Base-by-base conservation (phyloP, 306 rosid genomes). In the Myrica gale region DNA sequence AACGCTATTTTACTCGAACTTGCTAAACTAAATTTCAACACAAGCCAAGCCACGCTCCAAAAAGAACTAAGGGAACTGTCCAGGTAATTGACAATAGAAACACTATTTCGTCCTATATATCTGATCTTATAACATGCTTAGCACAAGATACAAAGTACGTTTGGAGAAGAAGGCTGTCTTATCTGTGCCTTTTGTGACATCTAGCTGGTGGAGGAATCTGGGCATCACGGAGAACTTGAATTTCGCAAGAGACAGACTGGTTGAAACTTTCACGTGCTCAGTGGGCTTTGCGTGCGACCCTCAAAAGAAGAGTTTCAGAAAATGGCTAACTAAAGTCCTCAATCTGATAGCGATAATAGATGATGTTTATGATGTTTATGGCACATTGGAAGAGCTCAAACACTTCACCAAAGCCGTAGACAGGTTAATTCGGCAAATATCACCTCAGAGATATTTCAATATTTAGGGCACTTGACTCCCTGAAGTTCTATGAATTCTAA, bases 131-230 rank as follows among this genome's bases (percentile, higher is more conserved):
- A 26, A 26, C 32, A 26, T 0, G 1, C 1, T 26, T 1, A 26
- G 2, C 32, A 26, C 32, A 26, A 26, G 32, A 26, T 26, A 26
- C 32, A 0, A 26, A 26, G 32, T 26, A 26, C 32, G 32, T 26
- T 0, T 26, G 32, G 1, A 26, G 32, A 26, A 26, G 32, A 26
- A 26, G 32, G 32, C 32, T 2, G 12, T 11, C 4, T 48, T 48
- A 9, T 47, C 4, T 47, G 0, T 7, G n/a, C 10, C 12, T 47
- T 47, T 10, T 47, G 13, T 48, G 52, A 10, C 12, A 9, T 48
- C 12, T 72, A 91, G 94, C 82, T 91, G 97, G 94, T 91, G 97
- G 97, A 85, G 74, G 71, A 85, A 85, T 47, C 85, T 86, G 17
- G 92, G 85, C 15, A 26, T 89, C 9, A 65, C 42, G 61, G 51